A percentile compares a stretch with the other conserved stretches of the same genome.
phyloP scores from a whole-genome alignment of 805 yeast species.

The Ogataea pignaliae region DNA sequence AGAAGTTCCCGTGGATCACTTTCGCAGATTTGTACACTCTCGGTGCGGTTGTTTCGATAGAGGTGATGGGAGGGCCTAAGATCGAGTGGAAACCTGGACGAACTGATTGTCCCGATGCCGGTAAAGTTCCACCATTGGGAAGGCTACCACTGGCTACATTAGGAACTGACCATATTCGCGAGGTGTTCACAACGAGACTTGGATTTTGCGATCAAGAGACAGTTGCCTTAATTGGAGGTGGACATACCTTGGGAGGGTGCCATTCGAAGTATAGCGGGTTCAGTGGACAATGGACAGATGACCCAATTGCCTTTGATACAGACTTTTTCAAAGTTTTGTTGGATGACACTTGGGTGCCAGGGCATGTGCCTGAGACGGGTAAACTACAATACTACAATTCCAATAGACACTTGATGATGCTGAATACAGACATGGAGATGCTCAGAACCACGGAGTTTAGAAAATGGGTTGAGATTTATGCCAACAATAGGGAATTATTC shows the following conservation, averaged over 20 bases:
- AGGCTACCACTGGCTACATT: constrained; percentile 70
- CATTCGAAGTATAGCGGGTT: constrained; percentile 52
- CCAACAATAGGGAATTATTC: constrained; percentile 58
- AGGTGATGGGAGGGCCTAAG: constrained; percentile 75
- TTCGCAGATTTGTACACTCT: constrained; percentile 79
- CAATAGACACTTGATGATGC: constrained; percentile 64
- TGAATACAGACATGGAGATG: constrained; percentile 70
- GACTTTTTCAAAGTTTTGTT: constrained; percentile 42
- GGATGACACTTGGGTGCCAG: constrained; percentile 40
- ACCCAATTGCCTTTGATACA: constrained; percentile 39
- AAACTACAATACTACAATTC: constrained; percentile 34
- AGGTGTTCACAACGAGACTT: constrained; percentile 53
- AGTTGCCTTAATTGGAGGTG: constrained; percentile 71
- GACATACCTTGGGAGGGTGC: constrained; percentile 75
- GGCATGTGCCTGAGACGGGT: constrained; percentile 39
- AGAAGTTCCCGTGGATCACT: constrained; percentile 62
- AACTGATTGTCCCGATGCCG: constrained; percentile 46
- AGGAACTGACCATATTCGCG: constrained; percentile 61
- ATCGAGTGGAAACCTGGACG: constrained; percentile 84
- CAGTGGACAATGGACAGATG: constrained; percentile 44
- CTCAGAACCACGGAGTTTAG: constrained; percentile 56
- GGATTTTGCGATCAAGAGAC: constrained; percentile 69
- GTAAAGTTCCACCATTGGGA: constrained; percentile 58
- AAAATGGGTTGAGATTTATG: constrained; percentile 62
- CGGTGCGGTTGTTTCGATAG: constrained; percentile 75